Base-by-base conservation (phyloP, 371 early-diverging fungal genomes). In the Enterocytospora artemiae region DNA sequence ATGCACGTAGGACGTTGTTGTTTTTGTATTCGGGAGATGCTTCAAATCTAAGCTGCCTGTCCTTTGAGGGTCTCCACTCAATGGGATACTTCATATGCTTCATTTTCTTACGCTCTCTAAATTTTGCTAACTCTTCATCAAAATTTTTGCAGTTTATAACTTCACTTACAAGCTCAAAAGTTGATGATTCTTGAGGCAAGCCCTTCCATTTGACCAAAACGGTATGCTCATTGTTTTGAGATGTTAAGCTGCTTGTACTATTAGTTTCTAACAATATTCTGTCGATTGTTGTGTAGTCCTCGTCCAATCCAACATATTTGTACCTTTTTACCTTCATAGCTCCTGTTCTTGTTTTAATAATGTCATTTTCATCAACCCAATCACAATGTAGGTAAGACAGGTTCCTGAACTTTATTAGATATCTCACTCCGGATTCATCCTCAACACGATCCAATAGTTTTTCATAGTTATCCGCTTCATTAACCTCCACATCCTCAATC, bases 121-220 rank as follows among this genome's bases (percentile, higher is more conserved):
- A 73, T 18, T 56, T 58, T 45, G 59, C 60, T 31, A 73, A 39
- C 79, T 81, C 75, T 76, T 78, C 71, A 80, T 79, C 12, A 72
- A 72, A 73, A 61, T 72, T 49, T 68, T 75, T 65, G 59, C 70
- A 76, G 70, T 78, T 67, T 34, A 46, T 63, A 27, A 89, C 82
- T 59, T 83, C 79, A 20, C 84, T 84, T 37, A 81, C 80, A 3
- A 79, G 75, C 74, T 91, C 94, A 89, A 90, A 90, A 0, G 94
- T 91, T 31, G 84, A 77, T 0, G 78, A 70, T 69, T 90, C 91
- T 71, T 91, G 89, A n/a, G 87, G 83, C n/a, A 82, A 81, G 36
- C 84, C 82, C 54, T 82, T 82, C 94, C 94, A 93, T 69, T 91
- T 93, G 34, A 88, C 86, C 39, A 93, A 77, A 70, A 84, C 89